phyloP scores from a whole-genome alignment of 2,329 filamentous ascomycete species.

The Neophaeococcomyces aloes region DNA sequence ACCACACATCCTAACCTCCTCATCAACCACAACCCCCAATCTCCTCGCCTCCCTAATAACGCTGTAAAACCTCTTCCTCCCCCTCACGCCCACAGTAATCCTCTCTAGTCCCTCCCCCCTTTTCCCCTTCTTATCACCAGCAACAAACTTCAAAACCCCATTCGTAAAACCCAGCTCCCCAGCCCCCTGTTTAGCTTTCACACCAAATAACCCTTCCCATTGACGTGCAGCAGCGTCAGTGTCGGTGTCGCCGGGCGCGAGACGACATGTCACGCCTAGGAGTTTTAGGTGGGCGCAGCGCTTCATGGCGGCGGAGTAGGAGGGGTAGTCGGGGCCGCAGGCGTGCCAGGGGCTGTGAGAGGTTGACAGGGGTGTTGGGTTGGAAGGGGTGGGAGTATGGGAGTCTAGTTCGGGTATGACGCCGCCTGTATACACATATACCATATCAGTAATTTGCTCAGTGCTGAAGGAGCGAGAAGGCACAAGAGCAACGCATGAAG shows the following conservation, averaged over 20 bases:
- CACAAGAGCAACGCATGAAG: no score
- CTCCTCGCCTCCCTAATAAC: no score
- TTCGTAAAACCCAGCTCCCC: conserved; percentile 25
- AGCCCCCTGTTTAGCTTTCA: conserved; percentile 15
- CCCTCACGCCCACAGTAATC: no score
- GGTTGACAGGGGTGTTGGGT: conserved; percentile 29
- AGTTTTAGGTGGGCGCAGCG: conserved; percentile 28
- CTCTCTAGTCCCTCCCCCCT: no score
- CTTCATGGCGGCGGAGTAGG: conserved; percentile 31
- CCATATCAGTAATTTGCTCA: background rate
- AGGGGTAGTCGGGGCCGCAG: conserved; percentile 28
- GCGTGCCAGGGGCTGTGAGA: conserved; percentile 38
- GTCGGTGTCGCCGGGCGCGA: conserved; percentile 29
- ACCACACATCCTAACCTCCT: conserved; percentile 30
- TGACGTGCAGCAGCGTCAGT: conserved; percentile 29
- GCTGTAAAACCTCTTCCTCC: conserved; percentile 11
- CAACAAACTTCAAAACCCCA: no score
- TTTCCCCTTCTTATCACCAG: no score
- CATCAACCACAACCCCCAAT: conserved; percentile 25
- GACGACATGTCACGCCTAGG: conserved; percentile 27
- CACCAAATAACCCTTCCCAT: conserved; percentile 33
- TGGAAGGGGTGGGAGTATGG: conserved; percentile 25
- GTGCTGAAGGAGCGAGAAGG: no score
- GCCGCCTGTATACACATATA: conserved; percentile 24
- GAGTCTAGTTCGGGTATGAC: conserved; percentile 38